A percentile compares a stretch with the other conserved stretches of the same genome.
Evolutionary conservation across 2,329 filamentous ascomycete species (phyloP).

Genomic region (Pyrenophora teres): DNA sequence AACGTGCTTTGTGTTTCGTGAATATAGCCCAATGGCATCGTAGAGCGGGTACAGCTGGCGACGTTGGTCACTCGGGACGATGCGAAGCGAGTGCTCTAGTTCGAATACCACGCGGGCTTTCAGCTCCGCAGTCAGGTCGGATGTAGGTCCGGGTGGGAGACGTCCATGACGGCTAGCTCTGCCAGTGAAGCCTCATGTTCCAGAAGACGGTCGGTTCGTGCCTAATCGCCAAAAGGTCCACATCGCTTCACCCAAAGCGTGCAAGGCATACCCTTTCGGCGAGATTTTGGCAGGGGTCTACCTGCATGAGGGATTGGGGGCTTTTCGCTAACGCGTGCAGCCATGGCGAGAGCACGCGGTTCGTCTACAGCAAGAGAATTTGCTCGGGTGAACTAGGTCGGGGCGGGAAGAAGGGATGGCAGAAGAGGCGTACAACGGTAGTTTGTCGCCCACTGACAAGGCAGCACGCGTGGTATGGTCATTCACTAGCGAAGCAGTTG

Average conservation of each 20-base stretch:
- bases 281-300: constrained; percentile 24
- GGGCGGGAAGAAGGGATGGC: constrained; percentile 19
- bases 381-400: constrained; percentile 10
- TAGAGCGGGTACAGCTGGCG: constrained; percentile 14
- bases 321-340: constrained; percentile 28
- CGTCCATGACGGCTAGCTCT: constrained; percentile 15
- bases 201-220: constrained; percentile 22
- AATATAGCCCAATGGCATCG: constrained; percentile 26
- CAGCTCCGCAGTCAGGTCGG: constrained; percentile 31
- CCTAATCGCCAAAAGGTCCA: constrained; percentile 16
- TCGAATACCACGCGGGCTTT: constrained; percentile 23
- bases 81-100: constrained; percentile 25
- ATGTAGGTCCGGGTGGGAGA: constrained; percentile 35
- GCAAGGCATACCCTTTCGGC: constrained; percentile 21
- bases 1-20: constrained; percentile 22
- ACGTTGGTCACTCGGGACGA: constrained; percentile 13
- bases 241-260: constrained; percentile 25
- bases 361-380: constrained; percentile 25
- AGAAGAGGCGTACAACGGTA: constrained; percentile 19
- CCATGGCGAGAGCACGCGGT: constrained; percentile 23
- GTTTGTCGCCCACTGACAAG: constrained; percentile 13
- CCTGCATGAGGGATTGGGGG: constrained; percentile 24
- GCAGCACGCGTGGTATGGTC: constrained; percentile 16
- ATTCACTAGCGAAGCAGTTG: constrained; percentile 10
- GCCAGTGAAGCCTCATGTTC: constrained; percentile 19